phyloP scores from a whole-genome alignment of 345 rosid species.

The Syzygium jambos region DNA sequence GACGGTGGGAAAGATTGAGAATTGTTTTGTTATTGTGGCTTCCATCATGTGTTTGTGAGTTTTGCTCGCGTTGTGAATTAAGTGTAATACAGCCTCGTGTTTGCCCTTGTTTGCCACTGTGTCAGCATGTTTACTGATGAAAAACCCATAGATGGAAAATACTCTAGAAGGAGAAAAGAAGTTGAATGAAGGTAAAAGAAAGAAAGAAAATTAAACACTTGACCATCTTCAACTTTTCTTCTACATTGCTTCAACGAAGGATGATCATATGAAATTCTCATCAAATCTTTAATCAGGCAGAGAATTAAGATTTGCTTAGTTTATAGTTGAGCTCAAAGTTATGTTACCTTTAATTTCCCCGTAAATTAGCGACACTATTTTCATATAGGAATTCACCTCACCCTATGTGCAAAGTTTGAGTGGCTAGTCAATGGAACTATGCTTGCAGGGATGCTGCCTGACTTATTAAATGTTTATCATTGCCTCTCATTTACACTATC shows the following conservation, averaged over 20 bases:
- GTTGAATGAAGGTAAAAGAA: not conserved
- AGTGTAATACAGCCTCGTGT: not conserved
- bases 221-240: not conserved
- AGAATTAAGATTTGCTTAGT: not conserved
- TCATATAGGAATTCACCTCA: not conserved
- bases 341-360: not conserved
- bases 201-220: not conserved
- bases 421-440: not conserved
- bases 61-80: not conserved
- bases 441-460: not conserved
- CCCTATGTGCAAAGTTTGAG: not conserved
- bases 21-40: not conserved
- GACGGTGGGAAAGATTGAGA: not conserved
- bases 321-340: not conserved
- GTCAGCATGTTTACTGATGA: not conserved
- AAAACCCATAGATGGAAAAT: not conserved
- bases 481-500: slow-evolving; percentile 5
- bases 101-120: not conserved
- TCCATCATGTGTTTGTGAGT: not conserved
- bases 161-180: not conserved
- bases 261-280: not conserved
- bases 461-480: not conserved
- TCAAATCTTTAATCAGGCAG: not conserved
- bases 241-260: not conserved
- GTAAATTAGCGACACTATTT: not conserved